Conservation (phyloP, 2,329 filamentous ascomycete genomes). For the Teratosphaeria viscida region DNA sequence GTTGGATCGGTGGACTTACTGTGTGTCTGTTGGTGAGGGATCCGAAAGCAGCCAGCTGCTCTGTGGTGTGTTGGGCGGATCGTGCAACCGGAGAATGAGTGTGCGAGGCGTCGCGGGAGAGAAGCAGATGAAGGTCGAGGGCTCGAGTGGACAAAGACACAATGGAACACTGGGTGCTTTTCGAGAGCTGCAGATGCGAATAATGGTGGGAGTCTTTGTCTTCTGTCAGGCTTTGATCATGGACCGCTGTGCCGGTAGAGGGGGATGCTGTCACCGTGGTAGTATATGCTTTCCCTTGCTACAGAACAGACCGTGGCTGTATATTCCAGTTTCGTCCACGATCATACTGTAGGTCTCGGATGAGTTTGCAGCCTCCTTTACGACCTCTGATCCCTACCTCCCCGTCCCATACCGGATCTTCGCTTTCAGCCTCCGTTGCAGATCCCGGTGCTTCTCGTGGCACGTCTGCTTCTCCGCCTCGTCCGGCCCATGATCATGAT, state of each 20-base stretch:
- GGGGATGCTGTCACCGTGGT: too few species aligned
- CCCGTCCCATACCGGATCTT: background rate
- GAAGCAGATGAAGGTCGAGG: background rate
- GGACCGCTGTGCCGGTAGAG: too few species aligned
- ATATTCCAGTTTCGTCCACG: too few species aligned
- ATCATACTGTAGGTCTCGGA: too few species aligned
- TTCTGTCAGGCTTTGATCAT: background rate
- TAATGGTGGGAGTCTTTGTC: background rate
- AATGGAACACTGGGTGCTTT: background rate
- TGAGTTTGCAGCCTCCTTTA: too few species aligned
- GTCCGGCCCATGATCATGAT: background rate
- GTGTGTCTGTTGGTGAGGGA: background rate
- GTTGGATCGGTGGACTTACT: background rate
- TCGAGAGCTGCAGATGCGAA: background rate
- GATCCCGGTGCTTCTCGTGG: background rate
- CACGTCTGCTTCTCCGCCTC: background rate
- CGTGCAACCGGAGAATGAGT: background rate
- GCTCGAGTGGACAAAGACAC: background rate
- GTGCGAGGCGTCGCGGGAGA: background rate
- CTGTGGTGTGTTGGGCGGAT: background rate
- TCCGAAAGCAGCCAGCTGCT: background rate
- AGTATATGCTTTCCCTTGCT: too few species aligned
- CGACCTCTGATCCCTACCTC: background rate
- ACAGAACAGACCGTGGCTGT: too few species aligned
- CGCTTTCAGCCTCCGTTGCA: background rate